A percentile compares a stretch with the other conserved stretches of the same genome.
Evolutionary conservation across 2,329 filamentous ascomycete species (phyloP).

Genomic region (Diplodia seriata): DNA sequence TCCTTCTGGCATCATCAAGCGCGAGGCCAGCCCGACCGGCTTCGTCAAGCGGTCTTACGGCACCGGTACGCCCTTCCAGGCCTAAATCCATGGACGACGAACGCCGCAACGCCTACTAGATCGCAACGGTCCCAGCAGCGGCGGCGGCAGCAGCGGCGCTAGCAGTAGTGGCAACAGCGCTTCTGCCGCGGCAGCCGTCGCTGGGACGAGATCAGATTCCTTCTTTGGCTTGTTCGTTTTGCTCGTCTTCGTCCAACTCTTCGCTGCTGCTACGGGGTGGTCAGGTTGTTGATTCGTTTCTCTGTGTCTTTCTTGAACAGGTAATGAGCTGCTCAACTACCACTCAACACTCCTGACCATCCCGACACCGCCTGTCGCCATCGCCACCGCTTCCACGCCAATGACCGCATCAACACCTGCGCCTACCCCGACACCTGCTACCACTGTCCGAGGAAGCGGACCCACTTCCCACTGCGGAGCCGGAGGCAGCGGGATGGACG

Average conservation of each 20-base stretch:
- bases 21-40: slow-evolving; percentile 23
- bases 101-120: background rate
- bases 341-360: slow-evolving; percentile 17
- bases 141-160: background rate
- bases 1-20: slow-evolving; percentile 20
- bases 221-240: slow-evolving; percentile 23
- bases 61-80: slow-evolving; percentile 30
- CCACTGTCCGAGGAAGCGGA: background rate
- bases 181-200: background rate
- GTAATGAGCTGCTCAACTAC: background rate
- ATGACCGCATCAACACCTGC: background rate
- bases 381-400: background rate
- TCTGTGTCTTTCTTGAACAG: background rate
- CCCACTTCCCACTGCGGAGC: slow-evolving; percentile 1
- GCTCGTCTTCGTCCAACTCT: slow-evolving; percentile 13
- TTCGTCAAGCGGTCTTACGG: slow-evolving; percentile 27
- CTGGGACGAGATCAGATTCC: slow-evolving; percentile 4
- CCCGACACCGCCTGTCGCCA: background rate
- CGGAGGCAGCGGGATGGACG: slow-evolving; percentile 17
- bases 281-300: slow-evolving; percentile 8
- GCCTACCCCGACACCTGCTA: background rate
- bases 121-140: background rate
- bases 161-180: background rate
- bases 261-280: slow-evolving; percentile 1
- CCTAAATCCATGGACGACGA: slow-evolving; percentile 9